Conservation (phyloP, 2,329 filamentous ascomycete species). For the Neofusicoccum sp. region DNA sequence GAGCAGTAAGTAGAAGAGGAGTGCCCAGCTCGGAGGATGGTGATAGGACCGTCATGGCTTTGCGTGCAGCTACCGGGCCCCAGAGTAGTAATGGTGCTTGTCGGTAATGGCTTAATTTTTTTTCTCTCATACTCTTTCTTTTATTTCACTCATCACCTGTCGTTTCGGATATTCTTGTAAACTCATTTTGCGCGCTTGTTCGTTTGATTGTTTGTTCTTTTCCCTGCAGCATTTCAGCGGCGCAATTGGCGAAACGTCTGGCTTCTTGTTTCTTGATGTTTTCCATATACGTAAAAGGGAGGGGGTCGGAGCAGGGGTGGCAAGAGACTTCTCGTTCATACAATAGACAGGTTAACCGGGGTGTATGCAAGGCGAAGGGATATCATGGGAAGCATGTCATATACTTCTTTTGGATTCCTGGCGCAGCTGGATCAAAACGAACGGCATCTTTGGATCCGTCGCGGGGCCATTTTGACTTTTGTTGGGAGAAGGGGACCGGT, state of each 20-base stretch:
- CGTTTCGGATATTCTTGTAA: background rate
- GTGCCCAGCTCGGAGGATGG: background rate
- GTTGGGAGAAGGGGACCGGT: background rate
- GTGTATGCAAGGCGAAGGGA: background rate
- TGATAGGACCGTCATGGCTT: background rate
- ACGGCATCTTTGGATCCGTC: background rate
- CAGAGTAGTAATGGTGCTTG: no score
- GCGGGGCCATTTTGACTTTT: background rate
- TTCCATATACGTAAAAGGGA: background rate
- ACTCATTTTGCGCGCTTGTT: background rate
- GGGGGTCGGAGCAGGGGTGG: background rate
- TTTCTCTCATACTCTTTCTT: background rate
- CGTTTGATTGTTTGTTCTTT: no score
- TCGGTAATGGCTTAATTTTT: no score
- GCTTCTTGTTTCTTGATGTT: no score
- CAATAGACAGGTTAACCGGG: background rate
- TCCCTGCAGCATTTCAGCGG: no score
- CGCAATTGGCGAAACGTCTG: no score
- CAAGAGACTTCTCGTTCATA: background rate
- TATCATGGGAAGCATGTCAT: slow-evolving; percentile 4
- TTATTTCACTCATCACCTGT: background rate
- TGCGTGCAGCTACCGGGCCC: no score
- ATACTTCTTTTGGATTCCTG: slow-evolving; percentile 5
- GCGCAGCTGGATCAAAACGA: background rate
- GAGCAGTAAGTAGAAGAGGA: background rate